Base-by-base conservation (phyloP, 148 eudicot genomes). In the Amaranthus palmeri region DNA sequence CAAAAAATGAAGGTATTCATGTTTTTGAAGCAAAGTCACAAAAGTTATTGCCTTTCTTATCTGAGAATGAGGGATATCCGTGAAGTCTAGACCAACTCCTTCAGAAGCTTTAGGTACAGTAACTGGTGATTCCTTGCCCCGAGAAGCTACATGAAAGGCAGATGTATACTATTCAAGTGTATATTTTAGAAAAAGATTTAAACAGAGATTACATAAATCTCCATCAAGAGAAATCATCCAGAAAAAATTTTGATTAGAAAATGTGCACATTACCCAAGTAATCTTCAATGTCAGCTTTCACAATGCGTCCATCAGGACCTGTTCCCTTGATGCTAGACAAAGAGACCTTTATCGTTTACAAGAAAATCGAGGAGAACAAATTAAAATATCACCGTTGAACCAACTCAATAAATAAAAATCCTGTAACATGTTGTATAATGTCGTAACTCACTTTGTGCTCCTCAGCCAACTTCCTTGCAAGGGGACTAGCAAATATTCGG, bases 261-360 rank as follows among this genome's bases (percentile, higher is more conserved):
- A 12, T 54, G 44, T 18, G 59, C n/a, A 57, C 3, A 57, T 59
- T 91, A 95, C 98, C 98, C 73, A 95, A 83, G 77, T 83, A 95
- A 74, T 91, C 97, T 79, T 91, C 98, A 74, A 95, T 83, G 72
- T 95, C 98, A 76, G 97, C 98, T 83, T 95, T 95, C 71, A 95
- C 85, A 72, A 95, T 89, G 70, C 86, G 83, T 50, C 96, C 96
- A 79, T 95, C 96, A 79, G 92, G 96, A 78, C 97, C 98, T 46
- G 98, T 91, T 77, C 98, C 98, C 83, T 91, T 95, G 78, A 95
- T 81, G 80, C 84, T 91, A 74, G 97, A 84, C 71, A 95, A 84
- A 79, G 96, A 60, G 56, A 95, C 85, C 98, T 95, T 45, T 15
- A 10, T 70, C 3, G 49, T 58, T 72, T 12, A 65, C 49, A 61